phyloP scores from a whole-genome alignment of 2,329 filamentous ascomycete species.

The Gnomoniopsis sp. region DNA sequence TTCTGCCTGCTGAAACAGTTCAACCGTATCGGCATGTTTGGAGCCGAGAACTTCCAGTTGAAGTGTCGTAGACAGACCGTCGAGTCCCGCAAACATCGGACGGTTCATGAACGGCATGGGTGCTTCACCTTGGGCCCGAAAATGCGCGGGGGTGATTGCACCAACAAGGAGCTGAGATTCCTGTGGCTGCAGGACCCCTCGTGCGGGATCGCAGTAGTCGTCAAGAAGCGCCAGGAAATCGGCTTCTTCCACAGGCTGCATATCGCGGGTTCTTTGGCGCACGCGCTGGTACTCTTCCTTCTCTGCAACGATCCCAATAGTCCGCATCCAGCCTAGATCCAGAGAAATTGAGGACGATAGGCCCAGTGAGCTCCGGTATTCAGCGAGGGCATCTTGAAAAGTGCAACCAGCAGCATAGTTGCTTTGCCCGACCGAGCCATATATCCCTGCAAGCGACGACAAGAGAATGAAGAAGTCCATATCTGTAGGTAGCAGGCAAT shows the following conservation, averaged over 20 bases:
- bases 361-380: conserved; percentile 19
- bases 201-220: conserved; percentile 17
- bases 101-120: conserved; percentile 13
- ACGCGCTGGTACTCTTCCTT: conserved; percentile 11
- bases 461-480: conserved; percentile 30
- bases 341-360: conserved; percentile 17
- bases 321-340: conserved; percentile 23
- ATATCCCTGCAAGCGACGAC: conserved; percentile 24
- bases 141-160: conserved; percentile 20
- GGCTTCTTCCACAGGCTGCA: conserved; percentile 22
- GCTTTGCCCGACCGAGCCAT: conserved; percentile 23
- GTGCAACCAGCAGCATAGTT: conserved; percentile 31
- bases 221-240: conserved; percentile 24
- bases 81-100: conserved; percentile 17
- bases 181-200: background rate
- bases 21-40: conserved; percentile 13
- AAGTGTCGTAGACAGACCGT: background rate
- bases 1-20: conserved; percentile 13
- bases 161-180: conserved; percentile 19
- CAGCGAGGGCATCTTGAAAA: conserved; percentile 30
- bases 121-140: conserved; percentile 11
- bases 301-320: conserved; percentile 23
- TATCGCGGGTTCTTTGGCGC: conserved; percentile 12
- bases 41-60: background rate
- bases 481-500: conserved; percentile 19